Evolutionary conservation across 1,284 basidiomycete species (phyloP).

Genomic region (Cystobasidium pallidum): DNA sequence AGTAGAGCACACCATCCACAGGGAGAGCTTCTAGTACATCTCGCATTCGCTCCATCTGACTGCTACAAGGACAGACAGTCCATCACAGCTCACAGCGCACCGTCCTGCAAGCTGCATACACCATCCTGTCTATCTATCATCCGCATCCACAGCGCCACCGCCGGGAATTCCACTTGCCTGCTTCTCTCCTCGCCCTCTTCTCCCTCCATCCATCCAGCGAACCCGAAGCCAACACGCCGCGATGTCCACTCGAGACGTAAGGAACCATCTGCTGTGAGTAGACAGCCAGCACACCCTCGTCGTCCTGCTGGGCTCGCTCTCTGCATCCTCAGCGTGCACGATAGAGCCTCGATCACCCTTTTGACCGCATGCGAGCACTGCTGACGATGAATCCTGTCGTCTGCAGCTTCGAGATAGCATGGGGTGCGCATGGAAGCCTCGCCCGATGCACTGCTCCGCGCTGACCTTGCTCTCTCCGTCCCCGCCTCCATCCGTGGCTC

Average conservation of each 20-base stretch:
- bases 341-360: constrained; percentile 18
- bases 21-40: no score
- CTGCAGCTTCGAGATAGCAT: constrained; percentile 42
- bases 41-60: no score
- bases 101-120: no score
- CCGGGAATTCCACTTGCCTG: no score
- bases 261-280: constrained; percentile 35
- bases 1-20: no score
- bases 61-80: no score
- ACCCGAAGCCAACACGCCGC: background rate
- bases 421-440: constrained; percentile 11
- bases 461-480: background rate
- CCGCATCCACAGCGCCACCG: no score
- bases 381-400: background rate
- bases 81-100: no score
- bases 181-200: background rate
- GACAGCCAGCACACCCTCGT: background rate
- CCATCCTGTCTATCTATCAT: no score
- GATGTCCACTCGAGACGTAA: constrained; percentile 34
- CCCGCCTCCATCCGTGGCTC: background rate
- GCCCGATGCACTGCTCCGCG: no score
- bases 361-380: background rate
- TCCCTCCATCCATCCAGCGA: background rate
- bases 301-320: background rate
- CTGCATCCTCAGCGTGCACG: background rate